A percentile compares a stretch with the other conserved stretches of the same genome.
These are phyloP conservation scores for Brasenia schreberi DNA, from an alignment of 164 flowering plant genomes.

Conservation along the genomic window DNA sequence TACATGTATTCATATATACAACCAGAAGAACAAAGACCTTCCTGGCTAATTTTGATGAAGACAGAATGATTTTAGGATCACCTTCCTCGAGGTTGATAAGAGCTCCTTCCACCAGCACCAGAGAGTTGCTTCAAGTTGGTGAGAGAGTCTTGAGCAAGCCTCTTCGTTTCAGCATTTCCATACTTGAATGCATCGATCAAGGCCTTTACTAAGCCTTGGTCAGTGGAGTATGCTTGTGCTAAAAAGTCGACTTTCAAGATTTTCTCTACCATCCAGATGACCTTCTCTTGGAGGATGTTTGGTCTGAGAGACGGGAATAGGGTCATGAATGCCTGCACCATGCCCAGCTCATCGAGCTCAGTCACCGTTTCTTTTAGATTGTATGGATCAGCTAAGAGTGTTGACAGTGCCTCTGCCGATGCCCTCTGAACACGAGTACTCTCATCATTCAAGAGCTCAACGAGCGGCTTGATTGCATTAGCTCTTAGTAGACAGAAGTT, in stretches of 20 bases:
- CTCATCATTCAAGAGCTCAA: constrained; percentile 27
- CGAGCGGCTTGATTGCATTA: constrained; percentile 33
- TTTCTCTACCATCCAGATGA: constrained; percentile 39
- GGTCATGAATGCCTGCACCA: constrained; percentile 17
- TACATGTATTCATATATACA: too few species aligned
- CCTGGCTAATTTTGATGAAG: too few species aligned
- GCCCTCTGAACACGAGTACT: constrained; percentile 33
- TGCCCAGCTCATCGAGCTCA: constrained; percentile 29
- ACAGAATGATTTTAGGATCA: background rate
- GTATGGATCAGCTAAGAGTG: constrained; percentile 20
- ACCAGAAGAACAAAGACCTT: too few species aligned
- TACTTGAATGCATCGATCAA: constrained; percentile 48
- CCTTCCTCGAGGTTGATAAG: constrained; percentile 16
- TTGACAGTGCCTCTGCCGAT: constrained; percentile 40
- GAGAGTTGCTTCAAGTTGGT: constrained; percentile 46
- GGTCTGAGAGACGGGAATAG: constrained; percentile 32
- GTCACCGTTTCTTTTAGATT: constrained; percentile 19
- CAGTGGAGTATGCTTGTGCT: constrained; percentile 13
- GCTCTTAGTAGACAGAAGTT: constrained; percentile 35
- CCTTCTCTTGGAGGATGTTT: constrained; percentile 40
- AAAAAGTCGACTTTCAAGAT: constrained; percentile 30
- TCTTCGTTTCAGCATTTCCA: constrained; percentile 35
- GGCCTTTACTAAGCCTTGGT: constrained; percentile 34
- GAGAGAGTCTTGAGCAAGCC: constrained; percentile 41
- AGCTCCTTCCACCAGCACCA: constrained; percentile 27